Evolutionary conservation across 345 rosid genomes (phyloP).

Genomic region (Adansonia digitata): DNA sequence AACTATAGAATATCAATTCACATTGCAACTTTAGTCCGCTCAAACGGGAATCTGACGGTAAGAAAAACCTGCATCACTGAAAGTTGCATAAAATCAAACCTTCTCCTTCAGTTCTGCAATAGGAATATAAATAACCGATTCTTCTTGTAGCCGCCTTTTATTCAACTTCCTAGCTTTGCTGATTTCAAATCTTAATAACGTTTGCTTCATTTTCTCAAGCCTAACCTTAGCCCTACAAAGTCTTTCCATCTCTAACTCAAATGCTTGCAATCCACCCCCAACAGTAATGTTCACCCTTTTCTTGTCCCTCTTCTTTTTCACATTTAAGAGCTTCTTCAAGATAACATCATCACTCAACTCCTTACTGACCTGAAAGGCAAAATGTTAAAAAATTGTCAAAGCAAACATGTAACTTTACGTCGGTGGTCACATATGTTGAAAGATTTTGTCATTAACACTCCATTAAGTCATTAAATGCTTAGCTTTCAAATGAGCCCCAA

Average conservation of each 20-base stretch:
- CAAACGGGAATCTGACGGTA: not conserved
- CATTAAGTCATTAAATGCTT: not conserved
- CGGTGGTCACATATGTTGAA: not conserved
- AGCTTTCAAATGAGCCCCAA: not conserved
- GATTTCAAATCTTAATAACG: conserved; percentile 28
- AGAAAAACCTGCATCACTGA: not conserved
- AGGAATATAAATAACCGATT: conserved; percentile 64
- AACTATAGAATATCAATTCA: not conserved
- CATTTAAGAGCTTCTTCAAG: conserved; percentile 49
- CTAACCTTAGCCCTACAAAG: conserved; percentile 53
- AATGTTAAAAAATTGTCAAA: not conserved
- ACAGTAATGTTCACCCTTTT: conserved; percentile 24
- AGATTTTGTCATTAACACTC: not conserved
- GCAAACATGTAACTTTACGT: not conserved
- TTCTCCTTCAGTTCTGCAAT: conserved; percentile 63
- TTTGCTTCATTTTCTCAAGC: conserved; percentile 48
- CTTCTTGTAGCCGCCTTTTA: conserved; percentile 23
- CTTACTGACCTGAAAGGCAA: conserved; percentile 29
- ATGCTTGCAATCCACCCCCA: conserved; percentile 20
- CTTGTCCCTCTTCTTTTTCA: conserved; percentile 30
- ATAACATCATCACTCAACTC: conserved; percentile 52
- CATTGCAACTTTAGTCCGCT: not conserved
- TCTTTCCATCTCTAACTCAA: conserved; percentile 63
- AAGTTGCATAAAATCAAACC: conserved; percentile 16
- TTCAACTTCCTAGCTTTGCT: conserved; percentile 38